Conservation (phyloP, 2,329 filamentous ascomycete genomes). For the Achaetomium macrosporum region DNA sequence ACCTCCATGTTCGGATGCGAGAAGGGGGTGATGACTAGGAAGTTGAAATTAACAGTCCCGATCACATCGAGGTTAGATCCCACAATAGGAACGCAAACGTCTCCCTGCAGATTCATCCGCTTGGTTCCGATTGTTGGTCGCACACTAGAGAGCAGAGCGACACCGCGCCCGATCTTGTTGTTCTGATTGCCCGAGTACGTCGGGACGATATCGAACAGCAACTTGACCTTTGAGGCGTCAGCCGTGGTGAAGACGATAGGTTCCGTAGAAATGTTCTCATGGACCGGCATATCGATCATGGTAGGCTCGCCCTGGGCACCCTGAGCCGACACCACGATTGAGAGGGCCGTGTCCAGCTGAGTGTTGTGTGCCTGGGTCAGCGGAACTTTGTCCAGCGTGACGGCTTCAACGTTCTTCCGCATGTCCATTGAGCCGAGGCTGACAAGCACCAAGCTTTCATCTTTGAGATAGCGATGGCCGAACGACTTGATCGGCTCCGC, state of each 20-base stretch:
- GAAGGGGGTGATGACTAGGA: slow-evolving; percentile 90
- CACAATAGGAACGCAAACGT: slow-evolving; percentile 86
- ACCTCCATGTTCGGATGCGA: slow-evolving; percentile 90
- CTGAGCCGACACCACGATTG: slow-evolving; percentile 79
- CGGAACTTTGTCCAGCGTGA: slow-evolving; percentile 83
- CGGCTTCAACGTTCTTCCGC: slow-evolving; percentile 71
- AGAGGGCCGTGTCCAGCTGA: slow-evolving; percentile 88
- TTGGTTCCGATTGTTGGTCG: slow-evolving; percentile 77
- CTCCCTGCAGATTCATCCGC: slow-evolving; percentile 86
- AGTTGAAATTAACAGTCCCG: slow-evolving; percentile 94
- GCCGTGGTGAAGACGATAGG: slow-evolving; percentile 82
- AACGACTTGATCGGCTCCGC: slow-evolving; percentile 88
- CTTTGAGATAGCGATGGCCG: slow-evolving; percentile 87
- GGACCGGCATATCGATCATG: slow-evolving; percentile 85
- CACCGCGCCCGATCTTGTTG: slow-evolving; percentile 80
- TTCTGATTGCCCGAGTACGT: slow-evolving; percentile 90
- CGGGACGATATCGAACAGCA: slow-evolving; percentile 91
- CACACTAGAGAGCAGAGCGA: slow-evolving; percentile 80
- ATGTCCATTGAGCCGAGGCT: slow-evolving; percentile 94
- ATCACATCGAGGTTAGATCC: slow-evolving; percentile 83
- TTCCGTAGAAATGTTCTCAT: slow-evolving; percentile 89
- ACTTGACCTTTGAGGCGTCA: slow-evolving; percentile 74
- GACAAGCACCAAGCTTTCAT: slow-evolving; percentile 84
- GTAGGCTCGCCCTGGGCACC: slow-evolving; percentile 82
- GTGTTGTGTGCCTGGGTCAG: slow-evolving; percentile 84